phyloP scores from a whole-genome alignment of 495 filamentous ascomycete species.

The Neurospora sp. region DNA sequence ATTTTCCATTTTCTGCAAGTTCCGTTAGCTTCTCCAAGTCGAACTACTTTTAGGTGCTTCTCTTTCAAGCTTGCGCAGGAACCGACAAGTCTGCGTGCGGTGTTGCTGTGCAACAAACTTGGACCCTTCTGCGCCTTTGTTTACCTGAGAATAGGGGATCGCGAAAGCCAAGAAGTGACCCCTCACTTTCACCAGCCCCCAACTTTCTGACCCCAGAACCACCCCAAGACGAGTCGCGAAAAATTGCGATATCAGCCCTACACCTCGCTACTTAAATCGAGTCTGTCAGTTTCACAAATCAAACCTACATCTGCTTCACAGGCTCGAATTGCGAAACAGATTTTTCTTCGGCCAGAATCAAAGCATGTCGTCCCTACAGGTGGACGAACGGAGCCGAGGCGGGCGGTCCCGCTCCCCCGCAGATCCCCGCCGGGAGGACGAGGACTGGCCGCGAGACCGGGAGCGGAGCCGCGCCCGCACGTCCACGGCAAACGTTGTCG shows the following conservation, averaged over 20 bases:
- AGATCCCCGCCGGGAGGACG: conserved; percentile 26
- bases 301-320: background rate
- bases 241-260: background rate
- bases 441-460: conserved; percentile 15
- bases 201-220: background rate
- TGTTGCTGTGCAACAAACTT: background rate
- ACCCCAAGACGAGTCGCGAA: background rate
- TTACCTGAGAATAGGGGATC: background rate
- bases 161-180: background rate
- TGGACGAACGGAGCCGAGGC: conserved; percentile 48
- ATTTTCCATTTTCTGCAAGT: background rate
- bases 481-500: conserved; percentile 24
- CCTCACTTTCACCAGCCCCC: background rate
- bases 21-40: background rate
- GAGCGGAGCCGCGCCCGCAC: conserved; percentile 33
- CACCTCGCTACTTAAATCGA: background rate
- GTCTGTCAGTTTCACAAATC: background rate
- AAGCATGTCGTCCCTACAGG: conserved; percentile 38
- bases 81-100: background rate
- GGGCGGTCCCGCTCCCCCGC: conserved; percentile 51
- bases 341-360: background rate
- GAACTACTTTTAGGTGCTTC: background rate
- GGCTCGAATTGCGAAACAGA: background rate
- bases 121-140: background rate
- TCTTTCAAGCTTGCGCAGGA: background rate